A percentile compares a stretch with the other conserved stretches of the same genome.
phyloP scores from a whole-genome alignment of 768 basidiomycete species.

The Crassisporium funariophilum region DNA sequence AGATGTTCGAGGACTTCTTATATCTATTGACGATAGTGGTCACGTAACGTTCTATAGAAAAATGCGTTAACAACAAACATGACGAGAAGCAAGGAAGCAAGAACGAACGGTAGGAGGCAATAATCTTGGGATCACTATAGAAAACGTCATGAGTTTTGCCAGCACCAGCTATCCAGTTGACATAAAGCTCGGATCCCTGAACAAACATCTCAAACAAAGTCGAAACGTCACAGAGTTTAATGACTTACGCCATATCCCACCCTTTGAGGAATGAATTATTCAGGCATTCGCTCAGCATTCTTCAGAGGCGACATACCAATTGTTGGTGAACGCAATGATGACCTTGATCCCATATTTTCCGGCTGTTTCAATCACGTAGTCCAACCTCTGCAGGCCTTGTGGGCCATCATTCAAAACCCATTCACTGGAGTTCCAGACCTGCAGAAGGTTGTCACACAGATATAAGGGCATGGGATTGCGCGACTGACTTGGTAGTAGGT shows the following conservation, averaged over 20 bases:
- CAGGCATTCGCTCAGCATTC: not conserved
- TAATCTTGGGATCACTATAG: slow-evolving; percentile 53
- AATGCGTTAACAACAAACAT: not conserved
- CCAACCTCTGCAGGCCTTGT: slow-evolving; percentile 55
- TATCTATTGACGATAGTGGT: slow-evolving; percentile 50
- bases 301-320: slow-evolving; percentile 41
- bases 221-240: not conserved
- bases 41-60: slow-evolving; percentile 45
- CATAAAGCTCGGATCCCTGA: slow-evolving; percentile 63
- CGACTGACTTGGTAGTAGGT: slow-evolving; percentile 51
- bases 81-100: not conserved
- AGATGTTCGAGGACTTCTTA: slow-evolving; percentile 54
- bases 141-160: slow-evolving; percentile 57
- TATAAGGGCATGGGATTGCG: not conserved
- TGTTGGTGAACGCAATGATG: slow-evolving; percentile 57
- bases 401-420: slow-evolving; percentile 54
- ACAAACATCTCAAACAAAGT: not conserved
- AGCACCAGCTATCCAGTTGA: slow-evolving; percentile 53
- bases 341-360: slow-evolving; percentile 52
- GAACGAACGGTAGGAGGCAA: slow-evolving; percentile 43
- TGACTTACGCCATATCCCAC: slow-evolving; percentile 55
- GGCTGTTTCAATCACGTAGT: slow-evolving; percentile 51
- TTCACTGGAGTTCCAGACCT: slow-evolving; percentile 53
- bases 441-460: not conserved
- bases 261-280: slow-evolving; percentile 31